phyloP scores from a whole-genome alignment of 805 yeast genomes.

The Starmerella geochares region DNA sequence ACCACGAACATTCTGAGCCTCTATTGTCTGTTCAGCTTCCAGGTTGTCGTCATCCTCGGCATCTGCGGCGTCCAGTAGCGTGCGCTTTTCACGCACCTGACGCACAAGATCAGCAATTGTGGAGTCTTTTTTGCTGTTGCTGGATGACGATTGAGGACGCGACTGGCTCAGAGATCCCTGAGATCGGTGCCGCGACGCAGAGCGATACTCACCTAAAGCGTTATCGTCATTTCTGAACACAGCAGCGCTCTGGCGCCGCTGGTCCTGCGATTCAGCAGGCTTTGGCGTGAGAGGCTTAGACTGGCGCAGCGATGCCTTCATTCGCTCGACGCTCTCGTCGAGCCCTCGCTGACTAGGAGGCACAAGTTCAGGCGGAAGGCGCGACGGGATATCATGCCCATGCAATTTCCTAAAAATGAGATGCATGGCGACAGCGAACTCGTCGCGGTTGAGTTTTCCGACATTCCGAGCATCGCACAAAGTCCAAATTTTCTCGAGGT shows the following conservation, averaged over 20 bases:
- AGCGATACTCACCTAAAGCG: conserved; percentile 52
- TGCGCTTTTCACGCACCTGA: conserved; percentile 59
- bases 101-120: conserved; percentile 48
- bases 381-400: conserved; percentile 73
- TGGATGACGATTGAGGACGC: conserved; percentile 8
- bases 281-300: conserved; percentile 29
- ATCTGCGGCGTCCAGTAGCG: conserved; percentile 55
- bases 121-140: background rate
- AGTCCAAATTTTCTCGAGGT: conserved; percentile 85
- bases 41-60: conserved; percentile 41
- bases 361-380: conserved; percentile 76
- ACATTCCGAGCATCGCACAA: conserved; percentile 72
- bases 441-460: conserved; percentile 78
- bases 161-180: background rate
- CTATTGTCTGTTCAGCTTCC: conserved; percentile 33
- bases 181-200: conserved; percentile 48
- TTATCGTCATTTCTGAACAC: conserved; percentile 61
- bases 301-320: conserved; percentile 49
- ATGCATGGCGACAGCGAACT: conserved; percentile 96
- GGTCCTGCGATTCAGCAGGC: conserved; percentile 9
- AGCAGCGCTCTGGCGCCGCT: conserved; percentile 38
- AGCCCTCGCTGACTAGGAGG: conserved; percentile 77
- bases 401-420: conserved; percentile 80
- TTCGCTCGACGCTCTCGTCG: conserved; percentile 56
- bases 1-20: conserved; percentile 39